These are phyloP conservation scores for Pelagophyceae sp. DNA, from an alignment of 352 stramenopile genomes.

Conservation along the genomic window DNA sequence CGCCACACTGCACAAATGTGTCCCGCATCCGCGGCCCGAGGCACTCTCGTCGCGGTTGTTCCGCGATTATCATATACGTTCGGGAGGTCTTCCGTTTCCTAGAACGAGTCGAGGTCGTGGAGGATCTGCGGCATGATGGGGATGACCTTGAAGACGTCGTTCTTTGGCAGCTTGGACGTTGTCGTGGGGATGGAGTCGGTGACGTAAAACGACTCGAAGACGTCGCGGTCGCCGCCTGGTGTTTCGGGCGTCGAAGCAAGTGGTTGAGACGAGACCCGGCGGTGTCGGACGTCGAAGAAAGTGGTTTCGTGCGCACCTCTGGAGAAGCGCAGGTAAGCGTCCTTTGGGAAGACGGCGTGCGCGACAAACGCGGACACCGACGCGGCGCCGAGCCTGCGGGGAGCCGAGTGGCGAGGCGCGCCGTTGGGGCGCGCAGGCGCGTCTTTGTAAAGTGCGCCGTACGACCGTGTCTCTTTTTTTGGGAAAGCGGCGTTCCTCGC, in stretches of 20 bases:
- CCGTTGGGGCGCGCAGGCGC: too few relatives aligned
- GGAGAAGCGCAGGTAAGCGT: constrained; percentile 32
- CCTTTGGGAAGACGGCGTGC: constrained; percentile 12
- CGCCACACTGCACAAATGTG: too few relatives aligned
- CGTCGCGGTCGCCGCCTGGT: constrained; percentile 39
- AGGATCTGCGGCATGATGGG: constrained; percentile 43
- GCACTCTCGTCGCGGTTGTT: too few relatives aligned
- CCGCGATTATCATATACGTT: too few relatives aligned
- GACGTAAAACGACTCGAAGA: constrained; percentile 51
- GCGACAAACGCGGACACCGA: constrained; percentile 52
- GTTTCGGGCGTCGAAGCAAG: constrained; percentile 39
- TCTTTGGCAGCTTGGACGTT: constrained; percentile 33
- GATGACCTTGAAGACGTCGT: constrained; percentile 46
- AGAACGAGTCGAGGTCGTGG: constrained; percentile 45
- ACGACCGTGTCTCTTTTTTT: too few relatives aligned
- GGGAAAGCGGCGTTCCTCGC: neutral
- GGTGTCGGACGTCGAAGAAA: too few relatives aligned
- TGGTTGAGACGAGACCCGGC: constrained; percentile 42
- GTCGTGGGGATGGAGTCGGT: constrained; percentile 47
- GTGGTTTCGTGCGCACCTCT: too few relatives aligned
- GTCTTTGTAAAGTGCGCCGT: too few relatives aligned
- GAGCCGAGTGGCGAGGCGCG: too few relatives aligned
- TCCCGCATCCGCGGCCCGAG: too few relatives aligned
- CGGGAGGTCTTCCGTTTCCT: too few relatives aligned
- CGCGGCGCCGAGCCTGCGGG: constrained; percentile 36